These are phyloP conservation scores for Eucalyptus victrix DNA, from an alignment of 345 rosid genomes.

Conservation along the genomic window DNA sequence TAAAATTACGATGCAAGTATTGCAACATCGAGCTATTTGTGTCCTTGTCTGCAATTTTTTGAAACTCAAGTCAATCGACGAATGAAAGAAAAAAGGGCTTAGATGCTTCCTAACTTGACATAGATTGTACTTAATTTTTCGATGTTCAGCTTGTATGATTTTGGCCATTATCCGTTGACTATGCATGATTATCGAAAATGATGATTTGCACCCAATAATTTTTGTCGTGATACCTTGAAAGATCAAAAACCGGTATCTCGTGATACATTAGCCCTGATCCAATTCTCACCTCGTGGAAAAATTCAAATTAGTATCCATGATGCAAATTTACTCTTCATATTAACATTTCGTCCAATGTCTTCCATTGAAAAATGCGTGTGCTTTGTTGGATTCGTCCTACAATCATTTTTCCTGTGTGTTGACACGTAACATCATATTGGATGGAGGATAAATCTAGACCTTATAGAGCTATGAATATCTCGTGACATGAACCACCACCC, in stretches of 20 bases:
- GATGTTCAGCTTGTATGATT: background rate
- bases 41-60: background rate
- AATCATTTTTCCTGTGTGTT: accelerated
- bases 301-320: background rate
- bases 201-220: background rate
- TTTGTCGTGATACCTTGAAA: background rate
- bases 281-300: background rate
- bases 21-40: background rate
- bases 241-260: background rate
- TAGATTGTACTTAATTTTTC: background rate
- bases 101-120: background rate
- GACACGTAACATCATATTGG: background rate
- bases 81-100: background rate
- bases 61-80: background rate
- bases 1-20: background rate
- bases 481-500: too few relatives aligned
- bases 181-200: background rate
- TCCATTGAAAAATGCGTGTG: background rate
- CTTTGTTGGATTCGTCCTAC: accelerated
- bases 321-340: background rate
- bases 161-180: background rate
- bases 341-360: background rate
- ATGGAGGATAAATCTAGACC: background rate
- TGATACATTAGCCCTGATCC: accelerated
- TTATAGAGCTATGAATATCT: accelerated